Evolutionary conservation across 2,329 filamentous ascomycete genomes (phyloP), one percentile per base, ranked within the genome.

Genomic region (Cladorrhinum sp.): DNA sequence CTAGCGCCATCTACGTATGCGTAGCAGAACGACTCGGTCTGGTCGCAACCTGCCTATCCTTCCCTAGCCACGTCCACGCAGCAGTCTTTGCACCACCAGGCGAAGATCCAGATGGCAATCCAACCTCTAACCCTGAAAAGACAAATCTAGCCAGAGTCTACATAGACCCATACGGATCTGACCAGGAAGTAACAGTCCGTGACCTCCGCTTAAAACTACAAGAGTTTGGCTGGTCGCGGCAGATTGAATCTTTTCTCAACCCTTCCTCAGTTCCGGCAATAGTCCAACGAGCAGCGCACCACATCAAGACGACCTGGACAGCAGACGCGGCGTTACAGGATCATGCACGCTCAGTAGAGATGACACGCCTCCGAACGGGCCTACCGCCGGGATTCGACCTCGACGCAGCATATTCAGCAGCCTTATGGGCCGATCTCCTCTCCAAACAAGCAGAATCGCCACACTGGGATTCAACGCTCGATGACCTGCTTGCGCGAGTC

Each of bases 51-150:
- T 92, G 90, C 57, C 93, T 90, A 67, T 87, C 89, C 49, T 90
- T 93, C 69, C 92, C 93, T 2, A 90, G 86, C 65, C 92, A 97
- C 71, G 91, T 96, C 13, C 89, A 96, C 70, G 90, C 86, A 18
- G 86, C 96, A 56, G 85, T 98, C 12, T 80, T 84, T 55, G 83
- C 89, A 4, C 80, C 82, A 0, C 71, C 77, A 0, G 85, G 85
- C 2, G 73, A 83, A 67, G 85, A 86, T 29, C 75, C 92, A 54
- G 84, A 92, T 70, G 85, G 66, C 1, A 57, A 51, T 4, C 57
- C 61, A 16, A 54, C 57, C 10, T 8, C 41, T n/a, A 18, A 45
- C n/a, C 16, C 16, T 12, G 16, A 24, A 58, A 5, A 60, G 61
- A 2, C 66, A 69, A 7, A 29, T 13, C 25, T 55, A 62, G 78